phyloP scores from a whole-genome alignment of 805 yeast genomes.

The Cyberlindnera mrakii region DNA sequence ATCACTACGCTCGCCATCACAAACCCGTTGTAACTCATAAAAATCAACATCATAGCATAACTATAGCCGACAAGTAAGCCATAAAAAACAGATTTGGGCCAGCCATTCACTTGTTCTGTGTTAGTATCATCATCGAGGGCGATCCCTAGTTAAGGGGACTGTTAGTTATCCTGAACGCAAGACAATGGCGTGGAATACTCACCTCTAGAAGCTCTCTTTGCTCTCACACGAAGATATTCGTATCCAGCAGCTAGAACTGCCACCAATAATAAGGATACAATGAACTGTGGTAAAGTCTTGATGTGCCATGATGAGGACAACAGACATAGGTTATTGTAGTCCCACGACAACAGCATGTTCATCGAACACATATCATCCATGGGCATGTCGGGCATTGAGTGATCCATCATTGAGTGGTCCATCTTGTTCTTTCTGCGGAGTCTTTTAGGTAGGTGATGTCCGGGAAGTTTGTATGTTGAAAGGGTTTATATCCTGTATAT shows the following conservation, averaged over 20 bases:
- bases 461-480: too few species aligned
- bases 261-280: slow-evolving; percentile 46
- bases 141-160: slow-evolving; percentile 1
- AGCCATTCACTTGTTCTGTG: slow-evolving; percentile 7
- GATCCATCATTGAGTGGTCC: slow-evolving; percentile 2
- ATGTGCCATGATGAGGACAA: slow-evolving; percentile 81
- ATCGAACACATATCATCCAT: slow-evolving; percentile 40
- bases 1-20: slow-evolving; percentile 64
- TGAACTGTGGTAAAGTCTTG: slow-evolving; percentile 41
- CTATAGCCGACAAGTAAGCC: slow-evolving; percentile 66
- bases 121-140: slow-evolving; percentile 1
- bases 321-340: slow-evolving; percentile 65
- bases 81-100: slow-evolving; percentile 40
- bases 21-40: slow-evolving; percentile 88
- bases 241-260: slow-evolving; percentile 47
- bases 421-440: too few species aligned
- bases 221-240: slow-evolving; percentile 43
- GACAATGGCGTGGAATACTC: slow-evolving; percentile 5
- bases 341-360: slow-evolving; percentile 80
- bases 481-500: too few species aligned
- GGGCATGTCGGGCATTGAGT: slow-evolving; percentile 20
- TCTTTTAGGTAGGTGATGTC: too few species aligned
- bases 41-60: slow-evolving; percentile 69
- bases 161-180: slow-evolving; percentile 2
- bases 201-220: slow-evolving; percentile 17